Evolutionary conservation across 352 stramenopile genomes (phyloP), one percentile per base, ranked within the genome.

Genomic region (Thalassiosira hispida): DNA sequence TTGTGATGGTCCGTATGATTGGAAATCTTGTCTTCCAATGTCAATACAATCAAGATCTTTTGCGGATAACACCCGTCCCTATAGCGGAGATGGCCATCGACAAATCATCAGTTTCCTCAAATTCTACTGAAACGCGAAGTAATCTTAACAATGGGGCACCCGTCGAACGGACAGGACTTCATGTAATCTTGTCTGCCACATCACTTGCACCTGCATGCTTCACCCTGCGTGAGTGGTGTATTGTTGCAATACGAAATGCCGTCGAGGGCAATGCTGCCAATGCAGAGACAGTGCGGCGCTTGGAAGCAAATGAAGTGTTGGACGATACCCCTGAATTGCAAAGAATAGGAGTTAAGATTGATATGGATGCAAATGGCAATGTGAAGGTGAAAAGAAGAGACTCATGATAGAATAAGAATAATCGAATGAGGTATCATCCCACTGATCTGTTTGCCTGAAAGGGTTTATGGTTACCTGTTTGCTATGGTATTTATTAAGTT

Each of bases 151-250:
- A 64, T 51, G 47, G 11, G 27, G 23, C 47, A 55, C 57, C 57
- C 2, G 40, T 55, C 18, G 47, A 71, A 52, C 68, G 88, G 33
- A 88, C 73, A 61, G 88, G 70, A 12, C 57, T 94, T 27, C 89
- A 94, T 75, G 81, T 92, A 23, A n/a, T 94, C 9, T 69, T 94
- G 16, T 92, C 86, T 5, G 84, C 78, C 16, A 94, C 89, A n/a
- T 82, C 84, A 1, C 82, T 92, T 73, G 70, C 80, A 25, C 76
- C 75, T 46, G 77, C 85, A 44, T 94, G 89, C 71, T 91, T 94
- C 62, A 90, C 86, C 25, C 52, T 94, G 12, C 78, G 89, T 46
- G 89, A 94, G 51, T 94, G 89, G 89, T 79, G 75, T 11, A 81
- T 94, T 64, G 76, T 94, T 49, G 86, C 86, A 16, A 92, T 94